Evolutionary conservation across 108 stramenopile species (phyloP).

Genomic region (Aurantiochytrium sp.): DNA sequence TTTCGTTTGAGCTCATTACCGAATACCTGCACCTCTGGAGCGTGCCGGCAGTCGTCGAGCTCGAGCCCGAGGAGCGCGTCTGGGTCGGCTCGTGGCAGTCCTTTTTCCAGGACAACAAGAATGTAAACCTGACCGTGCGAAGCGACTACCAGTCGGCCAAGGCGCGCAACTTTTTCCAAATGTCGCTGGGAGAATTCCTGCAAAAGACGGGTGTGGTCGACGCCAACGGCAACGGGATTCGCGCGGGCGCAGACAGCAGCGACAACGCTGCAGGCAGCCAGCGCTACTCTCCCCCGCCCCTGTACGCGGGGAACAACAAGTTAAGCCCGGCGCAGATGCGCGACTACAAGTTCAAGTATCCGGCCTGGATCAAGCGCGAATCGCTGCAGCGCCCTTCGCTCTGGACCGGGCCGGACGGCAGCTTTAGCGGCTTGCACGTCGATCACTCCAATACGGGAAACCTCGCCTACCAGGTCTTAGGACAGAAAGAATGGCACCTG

Average conservation of each 20-base stretch:
- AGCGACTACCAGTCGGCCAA: not conserved
- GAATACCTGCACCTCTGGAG: not conserved
- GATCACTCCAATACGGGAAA: slow-evolving; percentile 10
- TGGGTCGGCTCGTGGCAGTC: not conserved
- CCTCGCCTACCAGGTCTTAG: not conserved
- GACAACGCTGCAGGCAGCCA: not conserved
- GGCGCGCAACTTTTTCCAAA: not conserved
- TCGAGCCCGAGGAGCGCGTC: not conserved
- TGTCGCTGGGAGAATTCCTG: not conserved
- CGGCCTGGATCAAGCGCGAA: not conserved
- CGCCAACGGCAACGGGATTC: not conserved
- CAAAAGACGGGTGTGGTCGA: not conserved
- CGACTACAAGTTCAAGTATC: not conserved
- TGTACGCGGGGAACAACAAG: slow-evolving; percentile 17
- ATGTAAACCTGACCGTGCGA: not conserved
- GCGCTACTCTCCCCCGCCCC: not conserved
- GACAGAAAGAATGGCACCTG: not conserved
- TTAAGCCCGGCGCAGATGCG: not conserved
- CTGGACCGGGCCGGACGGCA: not conserved
- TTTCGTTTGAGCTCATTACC: not conserved
- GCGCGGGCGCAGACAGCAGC: too few species aligned
- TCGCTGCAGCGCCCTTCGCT: not conserved
- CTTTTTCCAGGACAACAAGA: not conserved
- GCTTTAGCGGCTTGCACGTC: not conserved
- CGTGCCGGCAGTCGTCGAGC: not conserved